Base-by-base conservation (phyloP, 768 basidiomycete genomes). In the Pleurotus sapidus region DNA sequence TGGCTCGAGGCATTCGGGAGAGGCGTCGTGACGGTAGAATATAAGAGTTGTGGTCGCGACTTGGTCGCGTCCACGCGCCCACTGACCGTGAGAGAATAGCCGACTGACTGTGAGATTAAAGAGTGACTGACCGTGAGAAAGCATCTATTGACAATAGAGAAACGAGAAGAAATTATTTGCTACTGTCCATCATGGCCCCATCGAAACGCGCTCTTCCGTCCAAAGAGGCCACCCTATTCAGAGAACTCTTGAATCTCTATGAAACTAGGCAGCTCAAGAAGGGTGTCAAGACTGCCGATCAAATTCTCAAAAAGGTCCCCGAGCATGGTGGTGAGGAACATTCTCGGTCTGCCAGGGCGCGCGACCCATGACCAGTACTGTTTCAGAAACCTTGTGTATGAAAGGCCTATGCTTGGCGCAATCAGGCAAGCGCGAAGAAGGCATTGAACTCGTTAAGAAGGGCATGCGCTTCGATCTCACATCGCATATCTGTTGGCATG, bases 401-500 rank as follows among this genome's bases (percentile, higher is more conserved):
- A 97, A 96, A 68, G 96, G 96, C 1, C 85, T 98, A 49, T 78
- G 97, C 54, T 75, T 88, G 64, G 87, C 86, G 27, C 89, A 89
- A 67, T 84, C 87, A 83, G 92, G 86, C 49, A 80, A 80, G 67
- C 86, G 86, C 59, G 92, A 89, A 25, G 84, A 94, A 61, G 94
- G 94, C 27, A 77, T 90, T 57, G 87, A 90, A 38, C 81, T 93
- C 46, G 88, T 93, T 62, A 89, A 89, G 76, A 88, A 91, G 64
- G 94, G 94, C 57, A 81, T 93, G 62, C 81, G 84, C 43, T 77
- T 87, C 47, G 92, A 95, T 72, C 73, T 92, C 55, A 87, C 83
- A 30, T 95, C 93, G 17, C 95, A 98, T 66, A 98, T 99, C 67
- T 89, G 88, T 68, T 98, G 97, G 95, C 97, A 99, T 72, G 96